Evolutionary conservation across 2,329 filamentous ascomycete species (phyloP).

Genomic region (Ceratocystiopsis sp.): DNA sequence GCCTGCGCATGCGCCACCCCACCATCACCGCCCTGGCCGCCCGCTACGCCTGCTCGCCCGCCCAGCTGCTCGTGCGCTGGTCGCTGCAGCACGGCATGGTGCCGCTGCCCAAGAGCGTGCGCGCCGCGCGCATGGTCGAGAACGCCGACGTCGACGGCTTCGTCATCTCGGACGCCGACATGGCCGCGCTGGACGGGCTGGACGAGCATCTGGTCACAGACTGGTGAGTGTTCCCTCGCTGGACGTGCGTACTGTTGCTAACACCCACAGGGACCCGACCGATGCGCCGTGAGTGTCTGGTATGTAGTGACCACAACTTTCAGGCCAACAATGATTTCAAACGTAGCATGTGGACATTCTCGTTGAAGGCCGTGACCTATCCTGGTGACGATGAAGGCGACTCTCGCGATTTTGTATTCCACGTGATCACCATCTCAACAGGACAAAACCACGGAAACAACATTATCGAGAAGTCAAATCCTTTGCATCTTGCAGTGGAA

Average conservation of each 20-base stretch:
- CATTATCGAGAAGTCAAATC: too few species aligned
- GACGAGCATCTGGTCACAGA: slow-evolving; percentile 62
- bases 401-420: too few species aligned
- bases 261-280: too few species aligned
- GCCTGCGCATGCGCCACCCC: slow-evolving; percentile 50
- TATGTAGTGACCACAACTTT: too few species aligned
- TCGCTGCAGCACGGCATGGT: slow-evolving; percentile 58
- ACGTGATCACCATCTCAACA: too few species aligned
- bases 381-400: too few species aligned
- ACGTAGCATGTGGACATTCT: too few species aligned
- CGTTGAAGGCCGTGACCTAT: too few species aligned
- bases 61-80: slow-evolving; percentile 64
- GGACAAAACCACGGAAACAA: too few species aligned
- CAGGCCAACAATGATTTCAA: too few species aligned
- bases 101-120: slow-evolving; percentile 56
- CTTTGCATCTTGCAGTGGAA: too few species aligned
- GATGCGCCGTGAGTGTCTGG: too few species aligned
- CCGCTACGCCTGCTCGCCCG: slow-evolving; percentile 53
- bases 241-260: background rate
- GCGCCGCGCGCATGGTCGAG: slow-evolving; percentile 41
- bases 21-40: slow-evolving; percentile 42
- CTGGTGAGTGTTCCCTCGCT: slow-evolving; percentile 24
- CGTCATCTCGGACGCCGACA: slow-evolving; percentile 43
- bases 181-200: slow-evolving; percentile 43
- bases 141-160: slow-evolving; percentile 47